Evolutionary conservation across 208 protist species (phyloP).

Genomic region (Polymyxa betae): DNA sequence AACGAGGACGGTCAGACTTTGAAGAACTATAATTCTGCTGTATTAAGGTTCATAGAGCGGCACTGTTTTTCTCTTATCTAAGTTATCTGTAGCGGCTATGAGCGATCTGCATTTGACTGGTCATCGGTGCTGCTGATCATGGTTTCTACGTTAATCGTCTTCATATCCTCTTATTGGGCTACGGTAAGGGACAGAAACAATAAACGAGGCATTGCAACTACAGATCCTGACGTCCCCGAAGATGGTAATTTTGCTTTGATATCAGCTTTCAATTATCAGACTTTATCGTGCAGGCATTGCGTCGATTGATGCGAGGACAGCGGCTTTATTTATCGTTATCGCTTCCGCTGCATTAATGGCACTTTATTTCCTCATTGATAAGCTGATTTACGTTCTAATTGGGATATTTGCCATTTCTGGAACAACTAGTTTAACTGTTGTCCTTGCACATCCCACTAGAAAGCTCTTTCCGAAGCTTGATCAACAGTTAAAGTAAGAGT

Average conservation of each 20-base stretch:
- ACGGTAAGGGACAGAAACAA: background rate
- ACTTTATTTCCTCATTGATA: slow-evolving; percentile 55
- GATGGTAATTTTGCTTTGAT: no score
- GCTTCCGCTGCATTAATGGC: slow-evolving; percentile 47
- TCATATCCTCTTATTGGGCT: background rate
- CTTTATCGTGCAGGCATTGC: background rate
- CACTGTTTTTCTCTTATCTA: background rate
- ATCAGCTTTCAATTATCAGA: no score
- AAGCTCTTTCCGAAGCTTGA: background rate
- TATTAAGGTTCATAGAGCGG: no score
- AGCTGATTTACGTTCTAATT: slow-evolving; percentile 54
- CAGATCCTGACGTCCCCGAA: background rate
- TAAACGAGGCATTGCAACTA: background rate
- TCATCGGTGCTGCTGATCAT: background rate
- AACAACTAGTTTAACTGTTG: background rate
- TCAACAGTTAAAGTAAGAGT: no score
- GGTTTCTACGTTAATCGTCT: background rate
- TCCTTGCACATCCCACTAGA: background rate
- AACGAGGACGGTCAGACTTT: background rate
- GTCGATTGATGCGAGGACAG: background rate
- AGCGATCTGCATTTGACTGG: background rate
- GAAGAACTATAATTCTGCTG: no score
- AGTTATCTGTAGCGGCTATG: background rate
- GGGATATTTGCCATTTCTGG: background rate
- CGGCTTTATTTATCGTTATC: slow-evolving; percentile 39